Evolutionary conservation across 2,329 filamentous ascomycete species (phyloP).

Genomic region (Calonectria hongkongensis): DNA sequence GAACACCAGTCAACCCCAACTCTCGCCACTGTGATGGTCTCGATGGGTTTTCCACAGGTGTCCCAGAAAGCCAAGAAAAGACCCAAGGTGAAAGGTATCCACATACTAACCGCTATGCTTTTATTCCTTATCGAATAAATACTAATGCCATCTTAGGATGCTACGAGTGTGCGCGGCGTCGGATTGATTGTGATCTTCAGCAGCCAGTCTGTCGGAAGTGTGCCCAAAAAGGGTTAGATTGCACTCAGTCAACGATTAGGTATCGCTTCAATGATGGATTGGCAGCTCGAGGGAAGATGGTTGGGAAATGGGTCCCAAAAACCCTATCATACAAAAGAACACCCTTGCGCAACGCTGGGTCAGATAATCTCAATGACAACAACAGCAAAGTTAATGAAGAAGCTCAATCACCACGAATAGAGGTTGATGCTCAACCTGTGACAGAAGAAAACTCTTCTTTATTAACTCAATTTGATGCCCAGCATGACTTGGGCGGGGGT

Average conservation of each 20-base stretch:
- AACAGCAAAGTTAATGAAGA: neutral
- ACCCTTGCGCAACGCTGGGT: neutral
- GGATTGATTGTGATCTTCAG: constrained; percentile 36
- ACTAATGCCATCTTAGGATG: constrained; percentile 11
- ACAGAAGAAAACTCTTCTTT: neutral
- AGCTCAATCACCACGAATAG: neutral
- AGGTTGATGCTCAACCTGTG: neutral
- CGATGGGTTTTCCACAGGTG: neutral
- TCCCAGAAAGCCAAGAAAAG: constrained; percentile 30
- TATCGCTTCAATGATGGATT: constrained; percentile 42
- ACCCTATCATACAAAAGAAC: constrained; percentile 32
- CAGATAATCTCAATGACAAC: neutral
- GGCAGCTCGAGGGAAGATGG: constrained; percentile 36
- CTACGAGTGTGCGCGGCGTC: constrained; percentile 38
- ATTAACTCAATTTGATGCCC: neutral
- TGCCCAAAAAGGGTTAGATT: constrained; percentile 20
- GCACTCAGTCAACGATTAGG: constrained; percentile 23
- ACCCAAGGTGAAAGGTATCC: constrained; percentile 37
- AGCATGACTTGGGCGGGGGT: neutral
- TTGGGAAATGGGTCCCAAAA: constrained; percentile 31
- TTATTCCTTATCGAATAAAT: no score
- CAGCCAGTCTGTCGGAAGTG: constrained; percentile 36
- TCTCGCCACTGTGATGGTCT: neutral
- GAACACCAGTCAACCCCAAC: neutral
- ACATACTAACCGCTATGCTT: neutral